A percentile compares a stretch with the other conserved stretches of the same genome.
Conservation (phyloP, 2,329 filamentous ascomycete species). For the Sporothrix sp. region DNA sequence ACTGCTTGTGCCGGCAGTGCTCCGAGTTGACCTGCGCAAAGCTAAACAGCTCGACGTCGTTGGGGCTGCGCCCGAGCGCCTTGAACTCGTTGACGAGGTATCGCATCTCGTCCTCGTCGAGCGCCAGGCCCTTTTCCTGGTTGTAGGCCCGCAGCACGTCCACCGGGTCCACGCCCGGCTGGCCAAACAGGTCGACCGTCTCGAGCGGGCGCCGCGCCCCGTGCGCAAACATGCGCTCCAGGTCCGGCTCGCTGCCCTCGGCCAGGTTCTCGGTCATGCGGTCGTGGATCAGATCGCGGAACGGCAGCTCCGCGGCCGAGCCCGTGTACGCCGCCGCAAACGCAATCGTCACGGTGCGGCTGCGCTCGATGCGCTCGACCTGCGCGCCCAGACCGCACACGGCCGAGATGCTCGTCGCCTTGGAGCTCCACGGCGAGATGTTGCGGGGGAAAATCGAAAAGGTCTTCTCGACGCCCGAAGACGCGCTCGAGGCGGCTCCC, state of each 20-base stretch:
- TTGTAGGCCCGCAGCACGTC: slow-evolving; percentile 75
- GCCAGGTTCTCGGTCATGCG: slow-evolving; percentile 88
- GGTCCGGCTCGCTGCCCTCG: slow-evolving; percentile 41
- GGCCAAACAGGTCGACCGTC: slow-evolving; percentile 62
- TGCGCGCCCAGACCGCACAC: slow-evolving; percentile 71
- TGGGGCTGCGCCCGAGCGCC: slow-evolving; percentile 55
- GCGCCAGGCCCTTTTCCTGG: slow-evolving; percentile 68
- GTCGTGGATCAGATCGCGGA: slow-evolving; percentile 71
- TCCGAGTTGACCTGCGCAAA: slow-evolving; percentile 99
- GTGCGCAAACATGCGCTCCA: slow-evolving; percentile 71
- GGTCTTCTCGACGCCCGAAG: too few species aligned
- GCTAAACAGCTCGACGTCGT: slow-evolving; percentile 97
- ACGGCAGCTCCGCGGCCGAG: slow-evolving; percentile 34
- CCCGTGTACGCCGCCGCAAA: slow-evolving; percentile 43
- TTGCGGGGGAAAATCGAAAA: slow-evolving; percentile 71
- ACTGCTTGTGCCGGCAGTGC: slow-evolving; percentile 78
- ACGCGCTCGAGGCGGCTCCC: slow-evolving; percentile 31
- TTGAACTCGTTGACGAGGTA: slow-evolving; percentile 84
- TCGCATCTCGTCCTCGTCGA: slow-evolving; percentile 83
- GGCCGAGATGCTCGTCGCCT: slow-evolving; percentile 86
- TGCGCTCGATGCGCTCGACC: slow-evolving; percentile 75
- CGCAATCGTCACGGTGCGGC: slow-evolving; percentile 62
- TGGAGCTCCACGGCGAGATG: slow-evolving; percentile 95
- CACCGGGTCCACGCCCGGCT: slow-evolving; percentile 48
- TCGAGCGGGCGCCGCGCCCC: slow-evolving; percentile 52